phyloP scores from a whole-genome alignment of 2,329 filamentous ascomycete species.

The Rhinocladiella similis region DNA sequence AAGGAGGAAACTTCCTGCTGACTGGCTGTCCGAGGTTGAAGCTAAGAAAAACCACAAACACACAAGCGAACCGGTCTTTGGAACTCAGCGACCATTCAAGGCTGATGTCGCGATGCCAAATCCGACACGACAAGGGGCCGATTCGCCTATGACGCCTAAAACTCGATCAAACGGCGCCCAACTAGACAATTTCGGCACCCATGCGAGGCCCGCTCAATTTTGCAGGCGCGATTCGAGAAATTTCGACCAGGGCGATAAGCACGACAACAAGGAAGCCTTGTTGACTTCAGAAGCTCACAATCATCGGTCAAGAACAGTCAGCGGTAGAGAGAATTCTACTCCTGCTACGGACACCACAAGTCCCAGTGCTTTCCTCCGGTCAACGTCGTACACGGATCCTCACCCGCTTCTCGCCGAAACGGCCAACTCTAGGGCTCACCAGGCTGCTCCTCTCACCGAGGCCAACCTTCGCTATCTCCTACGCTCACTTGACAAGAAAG shows the following conservation, averaged over 20 bases:
- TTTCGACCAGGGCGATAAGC: slow-evolving; percentile 10
- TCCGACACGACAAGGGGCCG: slow-evolving; percentile 8
- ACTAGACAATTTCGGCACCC: neutral
- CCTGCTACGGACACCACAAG: neutral
- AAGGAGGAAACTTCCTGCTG: neutral
- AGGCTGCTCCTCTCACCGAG: slow-evolving; percentile 22
- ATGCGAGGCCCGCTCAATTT: slow-evolving; percentile 1
- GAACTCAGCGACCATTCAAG: slow-evolving; percentile 12
- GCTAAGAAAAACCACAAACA: neutral
- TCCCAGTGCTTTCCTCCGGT: slow-evolving; percentile 4
- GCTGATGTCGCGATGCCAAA: neutral
- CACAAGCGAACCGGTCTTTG: slow-evolving; percentile 2
- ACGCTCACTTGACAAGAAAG: slow-evolving; percentile 11
- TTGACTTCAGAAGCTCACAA: neutral
- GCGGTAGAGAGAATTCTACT: slow-evolving; percentile 18
- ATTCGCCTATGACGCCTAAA: slow-evolving; percentile 9
- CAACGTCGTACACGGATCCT: slow-evolving; percentile 25
- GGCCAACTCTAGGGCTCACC: slow-evolving; percentile 11
- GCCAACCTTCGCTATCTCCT: slow-evolving; percentile 27
- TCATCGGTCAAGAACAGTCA: neutral
- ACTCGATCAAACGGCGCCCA: neutral
- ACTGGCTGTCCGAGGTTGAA: neutral
- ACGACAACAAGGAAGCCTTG: slow-evolving; percentile 4
- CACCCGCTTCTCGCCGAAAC: slow-evolving; percentile 24
- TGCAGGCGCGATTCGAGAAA: slow-evolving; percentile 6